Evolutionary conservation across 495 filamentous ascomycete genomes (phyloP), one percentile per base, ranked within the genome.

Genomic region (Hypoxylon intermedium): DNA sequence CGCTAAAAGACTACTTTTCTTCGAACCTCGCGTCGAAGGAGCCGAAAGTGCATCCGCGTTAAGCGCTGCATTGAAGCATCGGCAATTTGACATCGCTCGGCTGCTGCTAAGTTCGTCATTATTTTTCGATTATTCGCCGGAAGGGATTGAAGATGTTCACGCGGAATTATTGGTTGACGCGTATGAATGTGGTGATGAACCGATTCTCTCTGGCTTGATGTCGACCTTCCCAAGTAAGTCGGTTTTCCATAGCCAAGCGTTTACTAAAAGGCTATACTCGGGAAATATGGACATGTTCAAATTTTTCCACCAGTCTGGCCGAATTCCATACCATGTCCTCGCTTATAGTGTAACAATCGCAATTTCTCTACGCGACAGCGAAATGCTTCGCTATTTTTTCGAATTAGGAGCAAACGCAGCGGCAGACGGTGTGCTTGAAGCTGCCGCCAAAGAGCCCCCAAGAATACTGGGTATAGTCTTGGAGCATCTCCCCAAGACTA

Each of bases 141-240:
- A 12, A 7, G 9, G 16, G 18, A 34, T 20, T n/a, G 7, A 33
- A 18, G 18, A 5, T 13, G n/a, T n/a, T 15, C 6, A 26, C 24
- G 7, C 15, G 36, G 2, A 38, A 2, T 19, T 41, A 2, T 21
- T 51, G 2, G 23, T 45, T 12, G n/a, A 20, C n/a, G 31, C 43
- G 1, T 60, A 53, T 42, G 26, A 36, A 28, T 53, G 57, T 48
- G 41, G 33, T 9, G 48, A 53, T 11, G 12, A 31, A n/a, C 7
- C 33, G 6, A 0, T 60, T 26, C 24, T 60, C 1, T 1, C 3
- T 15, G 13, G 34, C 9, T 43, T 44, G 19, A 36, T 54, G 58
- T 36, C 15, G 13, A 41, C 18, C 19, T 54, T 36, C 26, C 28
- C 50, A 19, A 6, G 24, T 26, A 20, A 13, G 18, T 9, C n/a